Evolutionary conservation across 2,329 filamentous ascomycete genomes (phyloP).

Genomic region (Davidsoniella eucalypti): DNA sequence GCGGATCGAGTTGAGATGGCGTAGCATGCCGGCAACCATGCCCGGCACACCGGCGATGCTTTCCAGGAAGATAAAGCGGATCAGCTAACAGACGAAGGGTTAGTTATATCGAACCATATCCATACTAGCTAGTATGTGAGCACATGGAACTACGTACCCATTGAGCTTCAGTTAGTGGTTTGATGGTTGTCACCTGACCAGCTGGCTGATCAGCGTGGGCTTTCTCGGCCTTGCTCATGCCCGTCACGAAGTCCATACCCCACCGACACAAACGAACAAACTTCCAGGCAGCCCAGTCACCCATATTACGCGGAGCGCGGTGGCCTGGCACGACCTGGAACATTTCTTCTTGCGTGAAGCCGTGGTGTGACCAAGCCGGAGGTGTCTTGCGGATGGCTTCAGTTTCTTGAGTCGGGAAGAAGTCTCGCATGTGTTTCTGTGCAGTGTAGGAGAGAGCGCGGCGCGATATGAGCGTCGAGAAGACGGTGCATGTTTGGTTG

Average conservation of each 20-base stretch:
- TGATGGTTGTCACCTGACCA: conserved; percentile 32
- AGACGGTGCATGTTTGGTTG: no score
- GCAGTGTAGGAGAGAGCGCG: conserved; percentile 35
- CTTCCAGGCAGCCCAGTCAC: conserved; percentile 64
- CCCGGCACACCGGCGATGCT: conserved; percentile 89
- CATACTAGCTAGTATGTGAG: not conserved
- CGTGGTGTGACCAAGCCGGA: conserved; percentile 53
- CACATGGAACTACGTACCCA: conserved; percentile 37
- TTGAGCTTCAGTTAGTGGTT: conserved; percentile 65
- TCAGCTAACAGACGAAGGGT: conserved; percentile 31
- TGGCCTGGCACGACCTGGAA: conserved; percentile 56
- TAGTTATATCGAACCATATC: not conserved
- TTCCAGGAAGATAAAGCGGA: conserved; percentile 84
- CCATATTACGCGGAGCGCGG: conserved; percentile 51
- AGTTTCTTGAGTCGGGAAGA: conserved; percentile 47
- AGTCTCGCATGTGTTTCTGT: conserved; percentile 31
- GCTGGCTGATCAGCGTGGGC: conserved; percentile 41
- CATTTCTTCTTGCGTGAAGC: conserved; percentile 71
- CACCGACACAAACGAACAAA: conserved; percentile 62
- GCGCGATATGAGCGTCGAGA: conserved; percentile 14
- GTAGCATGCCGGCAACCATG: conserved; percentile 90
- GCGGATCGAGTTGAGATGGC: conserved; percentile 71
- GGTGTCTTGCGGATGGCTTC: conserved; percentile 44
- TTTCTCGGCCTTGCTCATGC: conserved; percentile 55
- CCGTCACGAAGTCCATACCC: conserved; percentile 68